Conservation (phyloP, 495 filamentous ascomycete genomes). For the Choiromyces venosus region DNA sequence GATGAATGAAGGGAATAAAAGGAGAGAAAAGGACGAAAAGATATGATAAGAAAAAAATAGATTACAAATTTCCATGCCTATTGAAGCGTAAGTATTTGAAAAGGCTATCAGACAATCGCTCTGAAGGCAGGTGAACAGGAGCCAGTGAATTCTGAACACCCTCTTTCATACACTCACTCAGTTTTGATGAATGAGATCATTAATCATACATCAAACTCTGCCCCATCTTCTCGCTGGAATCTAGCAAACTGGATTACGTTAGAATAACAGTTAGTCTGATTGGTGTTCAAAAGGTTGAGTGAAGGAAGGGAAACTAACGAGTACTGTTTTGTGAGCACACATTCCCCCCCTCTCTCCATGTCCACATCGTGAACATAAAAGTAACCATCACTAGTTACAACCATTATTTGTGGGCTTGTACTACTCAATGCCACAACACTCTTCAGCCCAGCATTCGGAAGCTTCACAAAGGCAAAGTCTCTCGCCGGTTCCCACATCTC, state of each 20-base stretch:
- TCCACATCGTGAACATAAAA: conserved; percentile 96
- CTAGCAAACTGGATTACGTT: conserved; percentile 47
- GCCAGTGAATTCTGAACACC: background rate
- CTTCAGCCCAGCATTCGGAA: conserved; percentile 59
- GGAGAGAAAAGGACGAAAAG: background rate
- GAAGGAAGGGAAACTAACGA: conserved; percentile 54
- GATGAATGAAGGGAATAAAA: background rate
- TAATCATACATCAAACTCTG: conserved; percentile 50
- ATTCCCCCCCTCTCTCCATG: conserved; percentile 92
- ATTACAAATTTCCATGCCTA: conserved; percentile 3
- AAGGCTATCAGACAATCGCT: background rate
- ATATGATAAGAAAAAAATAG: conserved; percentile 3
- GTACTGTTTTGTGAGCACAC: conserved; percentile 80
- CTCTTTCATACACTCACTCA: background rate
- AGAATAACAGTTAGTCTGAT: conserved; percentile 13
- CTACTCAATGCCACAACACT: conserved; percentile 96
- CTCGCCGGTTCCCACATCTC: conserved; percentile 96
- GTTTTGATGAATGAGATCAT: conserved; percentile 26
- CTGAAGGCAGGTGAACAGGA: background rate
- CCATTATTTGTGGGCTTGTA: conserved; percentile 91
- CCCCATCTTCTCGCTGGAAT: conserved; percentile 53
- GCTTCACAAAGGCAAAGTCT: conserved; percentile 92
- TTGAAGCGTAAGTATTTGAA: conserved; percentile 1
- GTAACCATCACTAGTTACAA: conserved; percentile 89
- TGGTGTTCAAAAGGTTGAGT: conserved; percentile 7